Evolutionary conservation across 2,329 filamentous ascomycete species (phyloP), one percentile per base, ranked within the genome.

Genomic region (Diaporthe velutina): DNA sequence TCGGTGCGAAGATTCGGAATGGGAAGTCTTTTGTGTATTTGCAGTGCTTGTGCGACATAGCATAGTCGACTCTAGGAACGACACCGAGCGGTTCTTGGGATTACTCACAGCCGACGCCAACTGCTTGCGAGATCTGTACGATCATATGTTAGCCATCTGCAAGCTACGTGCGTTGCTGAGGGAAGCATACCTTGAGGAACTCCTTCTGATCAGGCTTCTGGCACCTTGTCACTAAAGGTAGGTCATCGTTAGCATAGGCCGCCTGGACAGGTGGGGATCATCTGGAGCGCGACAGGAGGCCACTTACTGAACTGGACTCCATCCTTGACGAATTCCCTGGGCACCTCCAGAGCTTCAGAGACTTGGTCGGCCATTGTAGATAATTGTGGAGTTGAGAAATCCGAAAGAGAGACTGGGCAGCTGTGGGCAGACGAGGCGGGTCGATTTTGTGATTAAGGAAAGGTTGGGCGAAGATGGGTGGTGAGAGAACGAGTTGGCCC

Each of bases 321-420:
- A 76, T 91, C 90, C 81, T 85, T 88, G 81, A 92, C 82, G 83
- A 93, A 93, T 84, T 93, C 90, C 82, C 87, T 86, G 79, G 91
- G 91, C 82, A 92, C 88, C 78, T 94, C 93, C 82, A 93, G 89
- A 80, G 94, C 86, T 82, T 94, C 91, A 84, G 93, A 91, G 80
- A 94, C 83, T 83, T 92, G 89, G 83, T 93, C 92, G 83, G 91
- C 88, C 90, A 92, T 91, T 82, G 79, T 85, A 83, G 55, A 50
- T 66, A 66, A 45, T 67, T 52, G 25, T 48, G 40, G 48, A 33
- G 45, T 42, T 61, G 33, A 28, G 30, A n/a, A 55, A 19, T 30
- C 55, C n/a, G 58, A 55, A 57, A 55, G 35, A 61, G 38, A 64
- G 70, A 72, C 70, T 64, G 58, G 45, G 35, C 48, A 45, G 50